Evolutionary conservation across 768 basidiomycete species (phyloP).

Genomic region (Coprinellus micaceus): DNA sequence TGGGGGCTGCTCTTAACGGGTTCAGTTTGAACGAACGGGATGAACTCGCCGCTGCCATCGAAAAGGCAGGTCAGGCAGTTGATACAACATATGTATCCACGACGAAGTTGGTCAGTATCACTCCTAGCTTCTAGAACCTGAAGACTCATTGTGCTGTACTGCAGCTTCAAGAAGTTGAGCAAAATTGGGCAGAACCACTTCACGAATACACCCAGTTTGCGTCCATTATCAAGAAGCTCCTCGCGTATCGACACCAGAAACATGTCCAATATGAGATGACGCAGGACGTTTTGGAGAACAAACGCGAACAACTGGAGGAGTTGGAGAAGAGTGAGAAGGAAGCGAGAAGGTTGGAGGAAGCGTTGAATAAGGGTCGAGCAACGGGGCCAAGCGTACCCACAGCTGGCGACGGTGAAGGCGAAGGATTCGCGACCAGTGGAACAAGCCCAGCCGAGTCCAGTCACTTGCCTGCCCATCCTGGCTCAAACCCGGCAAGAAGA

Average conservation of each 20-base stretch:
- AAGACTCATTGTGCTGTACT: conserved; percentile 8
- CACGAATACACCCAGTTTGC: conserved; percentile 96
- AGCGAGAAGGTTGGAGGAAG: conserved; percentile 84
- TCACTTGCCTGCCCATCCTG: conserved; percentile 75
- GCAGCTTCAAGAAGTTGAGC: conserved; percentile 90
- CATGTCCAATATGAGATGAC: conserved; percentile 98
- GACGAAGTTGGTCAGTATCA: conserved; percentile 66
- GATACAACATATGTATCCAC: conserved; percentile 94
- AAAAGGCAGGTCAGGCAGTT: conserved; percentile 95
- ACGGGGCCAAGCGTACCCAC: conserved; percentile 16
- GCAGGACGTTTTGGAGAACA: conserved; percentile 81
- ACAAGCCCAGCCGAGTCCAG: conserved; percentile 36
- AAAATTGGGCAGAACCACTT: conserved; percentile 92
- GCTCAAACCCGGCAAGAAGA: conserved; percentile 59
- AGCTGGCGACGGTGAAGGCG: conserved; percentile 22
- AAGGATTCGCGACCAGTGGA: conserved; percentile 13
- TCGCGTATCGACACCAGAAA: conserved; percentile 95
- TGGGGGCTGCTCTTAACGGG: conserved; percentile 89
- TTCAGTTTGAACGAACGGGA: conserved; percentile 86
- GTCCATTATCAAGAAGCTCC: conserved; percentile 87
- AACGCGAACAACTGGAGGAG: conserved; percentile 81
- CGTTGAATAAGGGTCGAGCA: conserved; percentile 59
- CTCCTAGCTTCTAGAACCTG: background rate
- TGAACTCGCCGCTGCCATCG: conserved; percentile 75
- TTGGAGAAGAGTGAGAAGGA: conserved; percentile 92